These are phyloP conservation scores for Geosiphon pyriformis DNA, from an alignment of 192 early-diverging fungal genomes.

Conservation along the genomic window DNA sequence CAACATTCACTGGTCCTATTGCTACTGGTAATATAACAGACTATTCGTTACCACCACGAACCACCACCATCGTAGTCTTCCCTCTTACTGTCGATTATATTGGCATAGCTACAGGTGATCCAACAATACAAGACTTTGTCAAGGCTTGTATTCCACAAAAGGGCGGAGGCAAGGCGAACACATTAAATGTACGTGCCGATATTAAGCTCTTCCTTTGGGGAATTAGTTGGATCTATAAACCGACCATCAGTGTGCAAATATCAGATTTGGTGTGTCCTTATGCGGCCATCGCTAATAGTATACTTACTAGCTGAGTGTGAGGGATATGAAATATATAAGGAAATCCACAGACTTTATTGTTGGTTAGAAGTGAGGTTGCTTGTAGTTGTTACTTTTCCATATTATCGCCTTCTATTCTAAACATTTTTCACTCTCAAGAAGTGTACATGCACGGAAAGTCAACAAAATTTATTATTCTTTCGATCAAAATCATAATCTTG, in stretches of 20 bases:
- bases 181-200: not conserved
- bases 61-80: not conserved
- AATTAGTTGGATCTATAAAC: constrained; percentile 19
- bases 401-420: too few species aligned
- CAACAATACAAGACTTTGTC: not conserved
- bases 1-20: not conserved
- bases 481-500: too few species aligned
- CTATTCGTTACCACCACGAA: not conserved
- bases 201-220: constrained; percentile 4
- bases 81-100: not conserved
- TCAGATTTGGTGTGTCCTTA: constrained; percentile 17
- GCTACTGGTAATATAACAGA: not conserved
- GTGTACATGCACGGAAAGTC: too few species aligned
- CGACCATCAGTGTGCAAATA: not conserved
- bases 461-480: too few species aligned
- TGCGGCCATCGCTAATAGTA: too few species aligned
- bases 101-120: not conserved
- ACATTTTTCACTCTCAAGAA: too few species aligned
- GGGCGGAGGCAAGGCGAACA: not conserved
- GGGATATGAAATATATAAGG: too few species aligned
- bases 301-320: too few species aligned
- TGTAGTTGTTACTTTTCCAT: too few species aligned
- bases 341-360: too few species aligned
- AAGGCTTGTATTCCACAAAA: not conserved
- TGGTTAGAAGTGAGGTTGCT: too few species aligned